phyloP scores from a whole-genome alignment of 495 filamentous ascomycete species.

The Letharia columbiana region DNA sequence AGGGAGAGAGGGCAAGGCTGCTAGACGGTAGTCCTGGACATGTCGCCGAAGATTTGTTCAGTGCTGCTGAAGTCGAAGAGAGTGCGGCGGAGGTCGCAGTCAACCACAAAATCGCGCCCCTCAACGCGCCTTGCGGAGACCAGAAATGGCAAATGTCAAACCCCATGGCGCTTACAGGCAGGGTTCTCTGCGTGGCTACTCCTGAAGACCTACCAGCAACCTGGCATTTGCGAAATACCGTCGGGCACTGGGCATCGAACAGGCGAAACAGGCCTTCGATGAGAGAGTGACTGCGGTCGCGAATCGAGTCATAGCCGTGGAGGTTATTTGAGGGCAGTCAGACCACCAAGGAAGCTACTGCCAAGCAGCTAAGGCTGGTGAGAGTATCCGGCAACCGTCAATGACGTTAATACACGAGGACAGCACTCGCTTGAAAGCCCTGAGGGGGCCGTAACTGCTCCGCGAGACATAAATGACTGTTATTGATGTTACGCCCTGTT shows the following conservation, averaged over 20 bases:
- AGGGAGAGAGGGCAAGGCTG: background rate
- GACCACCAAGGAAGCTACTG: too few species aligned
- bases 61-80: background rate
- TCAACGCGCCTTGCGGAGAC: background rate
- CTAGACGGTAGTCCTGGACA: background rate
- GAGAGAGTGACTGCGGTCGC: background rate
- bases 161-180: too few species aligned
- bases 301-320: background rate
- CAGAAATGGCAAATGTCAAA: background rate
- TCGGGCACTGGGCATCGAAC: background rate
- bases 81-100: too few species aligned
- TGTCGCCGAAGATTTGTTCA: background rate
- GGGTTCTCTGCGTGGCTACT: too few species aligned
- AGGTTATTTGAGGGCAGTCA: too few species aligned
- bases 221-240: too few species aligned
- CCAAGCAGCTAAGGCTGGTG: too few species aligned
- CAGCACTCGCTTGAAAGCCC: background rate
- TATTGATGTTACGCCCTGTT: background rate
- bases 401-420: background rate
- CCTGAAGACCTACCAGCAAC: too few species aligned
- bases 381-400: background rate
- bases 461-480: background rate
- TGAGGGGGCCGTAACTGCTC: background rate
- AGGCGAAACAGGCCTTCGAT: background rate
- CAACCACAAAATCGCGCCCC: background rate